Evolutionary conservation across 129 eudicot species (phyloP), one percentile per base, ranked within the genome.

Genomic region (Apium graveolens): DNA sequence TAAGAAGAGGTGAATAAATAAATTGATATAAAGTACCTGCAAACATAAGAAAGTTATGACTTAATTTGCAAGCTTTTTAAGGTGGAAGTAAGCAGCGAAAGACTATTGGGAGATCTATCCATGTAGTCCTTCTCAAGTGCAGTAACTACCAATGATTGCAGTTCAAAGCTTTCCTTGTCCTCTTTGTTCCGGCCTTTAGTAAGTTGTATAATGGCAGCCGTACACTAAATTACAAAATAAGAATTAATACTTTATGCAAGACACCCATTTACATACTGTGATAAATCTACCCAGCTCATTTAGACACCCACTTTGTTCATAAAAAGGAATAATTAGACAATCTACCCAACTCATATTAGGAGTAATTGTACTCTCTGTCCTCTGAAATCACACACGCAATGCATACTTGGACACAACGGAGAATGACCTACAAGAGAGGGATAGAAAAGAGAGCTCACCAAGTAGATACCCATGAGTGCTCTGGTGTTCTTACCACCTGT

Each of bases 161-260:
- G 83, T 71, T 84, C 87, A 3, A 86, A 79, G 72, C 82, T 24
- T 24, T 57, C 66, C 31, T 57, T 91, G 71, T 94, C 97, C 81
- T 94, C 98, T 72, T 85, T 92, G 92, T 90, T 95, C 84, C 90
- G n/a, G n/a, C n/a, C n/a, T n/a, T n/a, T n/a, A n/a, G n/a, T n/a
- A n/a, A n/a, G n/a, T n/a, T n/a, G n/a, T n/a, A n/a, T n/a, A n/a
- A n/a, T n/a, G n/a, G n/a, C n/a, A n/a, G n/a, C n/a, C n/a, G n/a
- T n/a, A n/a, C n/a, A n/a, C n/a, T n/a, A n/a, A n/a, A n/a, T n/a
- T n/a, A n/a, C n/a, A 5, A 35, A 49, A 49, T 57, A 5, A 80
- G 10, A 46, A 2, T 6, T 13, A 1, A 16, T 43, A 24, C 76
- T 11, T 43, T 44, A 41, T 43, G 6, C 26, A 27, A 8, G 41